Percentiles rank a stretch among this genome's conserved stretches.
These are phyloP conservation scores for Paraconiothyrium sp. DNA, from an alignment of 2,329 filamentous ascomycete species.

Conservation along the genomic window DNA sequence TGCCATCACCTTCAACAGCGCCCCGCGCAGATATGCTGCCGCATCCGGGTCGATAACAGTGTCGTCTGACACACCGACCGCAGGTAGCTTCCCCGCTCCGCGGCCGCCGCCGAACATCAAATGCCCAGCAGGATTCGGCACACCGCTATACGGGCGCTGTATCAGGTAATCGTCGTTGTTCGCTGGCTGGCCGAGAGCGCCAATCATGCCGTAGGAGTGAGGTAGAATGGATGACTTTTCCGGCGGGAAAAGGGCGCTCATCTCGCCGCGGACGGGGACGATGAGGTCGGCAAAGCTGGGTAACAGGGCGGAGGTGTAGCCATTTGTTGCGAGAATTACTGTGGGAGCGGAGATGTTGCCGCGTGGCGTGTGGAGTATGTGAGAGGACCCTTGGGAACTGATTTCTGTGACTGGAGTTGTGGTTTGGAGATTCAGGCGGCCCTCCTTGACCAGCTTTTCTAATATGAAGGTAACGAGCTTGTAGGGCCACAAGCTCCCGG, in stretches of 20 bases:
- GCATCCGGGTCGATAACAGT: conserved; percentile 65
- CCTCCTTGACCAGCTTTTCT: conserved; percentile 63
- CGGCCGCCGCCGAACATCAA: conserved; percentile 78
- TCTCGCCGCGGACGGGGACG: conserved; percentile 79
- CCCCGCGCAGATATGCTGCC: conserved; percentile 64
- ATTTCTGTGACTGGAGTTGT: conserved; percentile 68
- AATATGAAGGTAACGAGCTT: conserved; percentile 81
- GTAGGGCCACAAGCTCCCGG: conserved; percentile 82
- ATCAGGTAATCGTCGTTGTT: conserved; percentile 76
- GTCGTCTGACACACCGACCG: conserved; percentile 69
- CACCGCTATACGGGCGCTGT: conserved; percentile 66
- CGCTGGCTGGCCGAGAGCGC: conserved; percentile 55
- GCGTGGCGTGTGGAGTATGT: conserved; percentile 73
- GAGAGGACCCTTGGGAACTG: conserved; percentile 50
- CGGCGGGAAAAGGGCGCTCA: conserved; percentile 72
- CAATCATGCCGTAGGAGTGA: conserved; percentile 72
- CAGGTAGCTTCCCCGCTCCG: conserved; percentile 57
- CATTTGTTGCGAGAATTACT: conserved; percentile 84
- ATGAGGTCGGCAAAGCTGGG: conserved; percentile 75
- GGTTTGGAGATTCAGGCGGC: conserved; percentile 76
- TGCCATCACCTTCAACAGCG: conserved; percentile 49
- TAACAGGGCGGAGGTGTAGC: conserved; percentile 79
- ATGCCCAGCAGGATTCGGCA: conserved; percentile 59
- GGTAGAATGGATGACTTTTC: conserved; percentile 55
- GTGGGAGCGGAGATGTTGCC: conserved; percentile 70